Base-by-base conservation (phyloP, 2,329 filamentous ascomycete species). In the Thielaviopsis populi region DNA sequence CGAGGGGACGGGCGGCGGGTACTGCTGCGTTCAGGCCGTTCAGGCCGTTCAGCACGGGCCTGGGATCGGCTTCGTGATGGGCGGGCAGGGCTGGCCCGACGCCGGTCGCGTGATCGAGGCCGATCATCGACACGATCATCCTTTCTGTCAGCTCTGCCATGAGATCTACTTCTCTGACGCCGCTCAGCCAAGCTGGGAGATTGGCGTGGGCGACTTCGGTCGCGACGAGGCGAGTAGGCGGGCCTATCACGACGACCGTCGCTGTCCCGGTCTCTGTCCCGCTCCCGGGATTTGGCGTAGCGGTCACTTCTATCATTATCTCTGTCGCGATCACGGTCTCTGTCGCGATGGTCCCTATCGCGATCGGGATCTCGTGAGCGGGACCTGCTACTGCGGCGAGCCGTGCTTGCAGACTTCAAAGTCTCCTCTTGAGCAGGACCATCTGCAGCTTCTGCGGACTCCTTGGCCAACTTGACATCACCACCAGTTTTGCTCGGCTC, bases 401-500 rank as follows among this genome's bases (percentile, higher is more conserved):
- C n/a, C 3, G n/a, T 11, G 10, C 37, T 4, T 22, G 22, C 53
- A 2, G 42, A 24, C 7, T 56, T 56, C 2, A 48, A 33, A 27
- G 61, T 11, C 15, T 54, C 40, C 3, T 6, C 24, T 46, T 63
- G 50, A 24, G 19, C 40, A n/a, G 63, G 13, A 19, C 22, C 66
- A 69, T 74, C 74, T 61, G 69, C 75, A 30, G 66, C 62, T 33
- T 76, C 75, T 2, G 67, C n/a, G 10, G 3, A 3, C 11, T 69
- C 74, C 74, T 62, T 69, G 15, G 19, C 37, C 17, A 59, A 41
- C 59, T 66, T 68, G 6, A 71, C 66, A 22, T 78, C 76, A 0
- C 73, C 64, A 13, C 73, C 64, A 13, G 72, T 70, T 68, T 78
- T 79, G 5, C 77, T 71, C 2, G 78, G 75, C 17, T 79, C 77